Evolutionary conservation across 2,329 filamentous ascomycete genomes (phyloP), one percentile per base, ranked within the genome.

Genomic region (Cladobotryum mycophilum): DNA sequence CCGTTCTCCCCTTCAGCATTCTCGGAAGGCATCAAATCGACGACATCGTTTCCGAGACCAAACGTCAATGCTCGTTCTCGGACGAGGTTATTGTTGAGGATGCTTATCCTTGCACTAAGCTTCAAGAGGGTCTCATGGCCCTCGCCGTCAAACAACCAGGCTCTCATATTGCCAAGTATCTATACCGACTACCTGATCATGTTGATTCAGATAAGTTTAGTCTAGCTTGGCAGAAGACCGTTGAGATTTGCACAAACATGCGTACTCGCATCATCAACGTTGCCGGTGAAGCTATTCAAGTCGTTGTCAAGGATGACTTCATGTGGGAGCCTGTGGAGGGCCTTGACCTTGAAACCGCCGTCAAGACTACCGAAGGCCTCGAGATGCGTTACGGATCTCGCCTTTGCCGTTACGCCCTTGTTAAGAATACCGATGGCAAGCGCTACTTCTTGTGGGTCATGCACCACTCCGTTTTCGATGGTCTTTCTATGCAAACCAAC

Each of bases 131-230:
- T 17, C 45, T 59, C 8, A 58, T 60, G 54, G 63, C 66, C 0
- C 55, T 70, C 3, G 61, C 67, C 1, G 58, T 57, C 37, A 61
- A 61, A 25, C 58, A 64, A 14, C 41, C 55, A 1, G 67, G 65
- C 1, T 64, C 63, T 1, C 72, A 73, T 41, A 58, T 70, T 13
- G 25, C 61, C 40, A 53, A 53, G 18, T 55, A 64, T 8, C 37
- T 55, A 1, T 33, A 34, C 3, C 22, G 58, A 12, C 35, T 60
- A 45, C 48, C 17, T 6, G 25, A 30, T 30, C 25, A 30, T 40
- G 49, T n/a, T 12, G 56, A 64, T 3, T 11, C 60, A 37, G 46
- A 44, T 6, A 48, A 45, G 2, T 64, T 67, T 50, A 60, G 60
- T 49, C 44, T 56, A 1, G 61, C 64, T 4, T 67, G 64, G 64